A percentile compares a stretch with the other conserved stretches of the same genome.
These are phyloP conservation scores for Lotus japonicus DNA, from an alignment of 306 rosid genomes.

Conservation along the genomic window DNA sequence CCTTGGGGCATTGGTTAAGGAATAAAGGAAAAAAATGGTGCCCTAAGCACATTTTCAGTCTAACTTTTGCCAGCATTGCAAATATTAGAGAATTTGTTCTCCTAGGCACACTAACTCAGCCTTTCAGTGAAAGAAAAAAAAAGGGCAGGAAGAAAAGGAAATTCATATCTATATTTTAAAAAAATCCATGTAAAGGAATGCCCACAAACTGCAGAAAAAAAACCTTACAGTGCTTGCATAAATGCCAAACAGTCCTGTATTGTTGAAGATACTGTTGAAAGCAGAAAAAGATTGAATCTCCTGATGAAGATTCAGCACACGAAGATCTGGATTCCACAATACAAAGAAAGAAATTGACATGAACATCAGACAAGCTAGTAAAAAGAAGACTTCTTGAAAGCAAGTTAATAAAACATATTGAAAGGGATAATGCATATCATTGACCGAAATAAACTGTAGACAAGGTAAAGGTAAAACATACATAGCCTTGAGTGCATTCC, in stretches of 20 bases:
- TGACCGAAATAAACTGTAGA: neutral
- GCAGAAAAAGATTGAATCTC: constrained; percentile 85
- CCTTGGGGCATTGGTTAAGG: too few relatives aligned
- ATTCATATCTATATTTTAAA: neutral
- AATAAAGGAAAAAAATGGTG: too few relatives aligned
- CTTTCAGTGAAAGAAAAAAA: neutral
- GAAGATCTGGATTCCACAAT: constrained; percentile 54
- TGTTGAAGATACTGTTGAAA: constrained; percentile 88
- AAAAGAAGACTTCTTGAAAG: neutral
- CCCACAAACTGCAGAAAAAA: neutral
- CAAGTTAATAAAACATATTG: neutral
- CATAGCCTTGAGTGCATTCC: constrained; percentile 98
- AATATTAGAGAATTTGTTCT: neutral
- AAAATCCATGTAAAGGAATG: neutral
- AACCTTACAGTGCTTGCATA: constrained; percentile 77
- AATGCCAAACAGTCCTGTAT: constrained; percentile 82
- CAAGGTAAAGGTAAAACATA: constrained; percentile 34
- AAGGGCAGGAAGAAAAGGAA: neutral
- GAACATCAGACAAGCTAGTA: neutral
- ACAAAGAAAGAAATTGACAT: constrained; percentile 11
- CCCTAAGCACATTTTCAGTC: neutral
- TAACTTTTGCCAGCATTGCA: neutral
- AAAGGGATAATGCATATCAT: neutral
- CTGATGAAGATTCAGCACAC: constrained; percentile 70
- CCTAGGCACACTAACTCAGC: neutral